These are phyloP conservation scores for Scheffersomyces insectosa DNA, from an alignment of 1,139 yeast genomes.

Conservation along the genomic window DNA sequence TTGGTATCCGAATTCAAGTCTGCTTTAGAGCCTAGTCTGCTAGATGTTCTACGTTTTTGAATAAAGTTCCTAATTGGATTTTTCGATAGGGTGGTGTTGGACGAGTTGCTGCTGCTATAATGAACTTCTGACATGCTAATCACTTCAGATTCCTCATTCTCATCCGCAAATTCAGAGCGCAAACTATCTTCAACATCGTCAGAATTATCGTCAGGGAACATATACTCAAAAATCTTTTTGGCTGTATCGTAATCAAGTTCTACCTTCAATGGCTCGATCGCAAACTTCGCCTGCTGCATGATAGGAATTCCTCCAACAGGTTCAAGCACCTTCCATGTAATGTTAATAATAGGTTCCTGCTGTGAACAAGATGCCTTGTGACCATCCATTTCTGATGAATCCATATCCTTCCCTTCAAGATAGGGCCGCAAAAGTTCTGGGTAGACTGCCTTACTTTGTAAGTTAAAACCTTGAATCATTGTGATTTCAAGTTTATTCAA, in stretches of 20 bases:
- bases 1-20: background rate
- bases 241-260: conserved; percentile 75
- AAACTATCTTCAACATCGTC: conserved; percentile 2
- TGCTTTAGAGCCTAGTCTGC: background rate
- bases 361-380: conserved; percentile 4
- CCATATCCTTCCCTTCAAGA: conserved; percentile 13
- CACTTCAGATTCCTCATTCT: conserved; percentile 6
- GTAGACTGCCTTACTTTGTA: conserved; percentile 59
- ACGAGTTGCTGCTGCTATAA: background rate
- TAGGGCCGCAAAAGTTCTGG: conserved; percentile 73
- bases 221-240: conserved; percentile 57
- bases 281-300: conserved; percentile 45
- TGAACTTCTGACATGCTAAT: background rate
- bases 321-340: conserved; percentile 72
- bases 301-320: conserved; percentile 88
- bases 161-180: background rate
- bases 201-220: conserved; percentile 54
- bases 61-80: conserved; percentile 17
- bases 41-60: conserved; percentile 5
- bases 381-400: conserved; percentile 4
- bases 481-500: conserved; percentile 59
- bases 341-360: conserved; percentile 43
- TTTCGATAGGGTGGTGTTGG: conserved; percentile 5
- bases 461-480: conserved; percentile 72
- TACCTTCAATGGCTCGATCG: conserved; percentile 66